These are phyloP conservation scores for Colletotrichum australisinense DNA, from an alignment of 2,329 filamentous ascomycete genomes.

Conservation along the genomic window DNA sequence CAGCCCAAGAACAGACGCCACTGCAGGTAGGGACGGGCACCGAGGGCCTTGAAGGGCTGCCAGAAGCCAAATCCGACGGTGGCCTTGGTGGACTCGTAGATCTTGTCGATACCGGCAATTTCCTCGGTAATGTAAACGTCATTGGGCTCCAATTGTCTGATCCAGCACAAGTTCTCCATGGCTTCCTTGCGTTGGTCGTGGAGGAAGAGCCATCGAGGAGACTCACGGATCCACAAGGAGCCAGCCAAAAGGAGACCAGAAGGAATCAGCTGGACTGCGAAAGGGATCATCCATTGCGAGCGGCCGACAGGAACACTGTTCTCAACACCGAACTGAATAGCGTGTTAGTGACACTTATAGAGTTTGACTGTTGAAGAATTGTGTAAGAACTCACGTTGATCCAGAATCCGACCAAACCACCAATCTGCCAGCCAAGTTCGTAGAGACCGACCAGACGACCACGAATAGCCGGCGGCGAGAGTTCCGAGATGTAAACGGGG, in stretches of 20 bases:
- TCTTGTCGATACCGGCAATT: slow-evolving; percentile 65
- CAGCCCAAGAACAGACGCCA: slow-evolving; percentile 73
- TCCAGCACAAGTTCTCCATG: slow-evolving; percentile 63
- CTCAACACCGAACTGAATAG: slow-evolving; percentile 30
- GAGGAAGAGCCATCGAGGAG: slow-evolving; percentile 70
- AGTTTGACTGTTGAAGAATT: slow-evolving; percentile 32
- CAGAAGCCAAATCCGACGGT: slow-evolving; percentile 69
- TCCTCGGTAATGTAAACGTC: slow-evolving; percentile 73
- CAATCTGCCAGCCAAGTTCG: slow-evolving; percentile 64
- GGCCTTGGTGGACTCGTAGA: slow-evolving; percentile 59
- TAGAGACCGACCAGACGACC: slow-evolving; percentile 66
- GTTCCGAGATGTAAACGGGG: slow-evolving; percentile 58
- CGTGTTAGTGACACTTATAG: slow-evolving; percentile 42
- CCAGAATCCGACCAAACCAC: slow-evolving; percentile 64
- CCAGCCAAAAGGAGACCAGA: slow-evolving; percentile 61
- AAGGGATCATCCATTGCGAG: slow-evolving; percentile 60
- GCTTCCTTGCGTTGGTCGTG: slow-evolving; percentile 64
- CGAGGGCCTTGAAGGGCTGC: slow-evolving; percentile 66
- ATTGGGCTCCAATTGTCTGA: slow-evolving; percentile 59
- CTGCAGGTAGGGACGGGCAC: slow-evolving; percentile 59
- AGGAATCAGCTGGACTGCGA: slow-evolving; percentile 66
- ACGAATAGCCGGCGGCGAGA: slow-evolving; percentile 62
- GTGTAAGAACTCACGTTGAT: slow-evolving; percentile 51
- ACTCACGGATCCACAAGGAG: slow-evolving; percentile 62
- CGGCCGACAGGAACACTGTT: slow-evolving; percentile 28